A percentile compares a stretch with the other conserved stretches of the same genome.
Conservation (phyloP, 257 asterid genomes). For the Haberlea rhodopensis region DNA sequence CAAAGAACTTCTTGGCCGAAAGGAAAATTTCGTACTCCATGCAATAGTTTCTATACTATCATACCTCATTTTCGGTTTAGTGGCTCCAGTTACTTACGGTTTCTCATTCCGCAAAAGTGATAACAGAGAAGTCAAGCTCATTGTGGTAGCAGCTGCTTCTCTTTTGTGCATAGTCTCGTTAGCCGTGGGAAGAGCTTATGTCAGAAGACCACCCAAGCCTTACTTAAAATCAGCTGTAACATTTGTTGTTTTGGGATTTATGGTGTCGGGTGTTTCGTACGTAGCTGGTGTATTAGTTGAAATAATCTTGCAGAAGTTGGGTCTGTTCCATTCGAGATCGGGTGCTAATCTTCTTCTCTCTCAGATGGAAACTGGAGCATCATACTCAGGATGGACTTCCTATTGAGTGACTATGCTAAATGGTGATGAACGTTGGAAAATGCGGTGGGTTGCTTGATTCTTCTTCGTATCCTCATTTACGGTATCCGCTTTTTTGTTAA, state of each 20-base stretch:
- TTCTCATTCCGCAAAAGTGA: no score
- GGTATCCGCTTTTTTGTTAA: no score
- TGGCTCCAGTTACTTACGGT: no score
- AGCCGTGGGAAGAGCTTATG: no score
- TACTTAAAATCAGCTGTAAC: conserved; percentile 47
- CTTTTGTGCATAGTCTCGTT: no score
- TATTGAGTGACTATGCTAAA: conserved; percentile 33
- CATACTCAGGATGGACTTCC: no score
- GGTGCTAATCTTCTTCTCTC: conserved; percentile 24
- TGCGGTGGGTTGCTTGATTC: no score
- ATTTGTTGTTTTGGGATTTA: conserved; percentile 49
- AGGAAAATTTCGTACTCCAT: conserved; percentile 61
- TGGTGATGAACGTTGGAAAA: no score
- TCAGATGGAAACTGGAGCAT: conserved; percentile 26
- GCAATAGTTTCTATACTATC: conserved; percentile 48
- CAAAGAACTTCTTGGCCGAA: conserved; percentile 58
- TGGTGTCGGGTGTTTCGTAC: conserved; percentile 58
- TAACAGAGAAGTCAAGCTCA: no score
- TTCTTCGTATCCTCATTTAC: no score
- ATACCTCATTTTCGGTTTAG: no score
- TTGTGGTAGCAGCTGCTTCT: no score
- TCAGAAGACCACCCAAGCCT: conserved; percentile 50
- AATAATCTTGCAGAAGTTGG: conserved; percentile 51
- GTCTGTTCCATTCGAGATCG: conserved; percentile 44
- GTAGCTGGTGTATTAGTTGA: conserved; percentile 54